phyloP scores from a whole-genome alignment of 106 monocot species.

The Dendrobium officinale region DNA sequence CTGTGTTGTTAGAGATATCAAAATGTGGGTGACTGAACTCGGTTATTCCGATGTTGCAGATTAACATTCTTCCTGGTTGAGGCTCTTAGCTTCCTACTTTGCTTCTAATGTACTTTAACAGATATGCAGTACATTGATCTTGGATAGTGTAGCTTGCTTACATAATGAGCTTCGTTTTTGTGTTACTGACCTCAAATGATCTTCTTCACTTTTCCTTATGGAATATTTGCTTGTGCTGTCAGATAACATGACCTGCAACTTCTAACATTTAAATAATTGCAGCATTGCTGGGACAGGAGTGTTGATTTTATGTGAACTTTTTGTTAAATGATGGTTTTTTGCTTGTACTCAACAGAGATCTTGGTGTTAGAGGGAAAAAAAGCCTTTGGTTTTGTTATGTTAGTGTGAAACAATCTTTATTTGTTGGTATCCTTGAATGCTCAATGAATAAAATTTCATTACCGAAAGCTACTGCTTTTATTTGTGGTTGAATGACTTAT shows the following conservation, averaged over 20 bases:
- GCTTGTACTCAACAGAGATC: too few relatives aligned
- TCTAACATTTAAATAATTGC: too few relatives aligned
- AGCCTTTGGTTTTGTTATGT: too few relatives aligned
- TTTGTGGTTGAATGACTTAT: too few relatives aligned
- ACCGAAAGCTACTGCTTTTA: too few relatives aligned
- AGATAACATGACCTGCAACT: not conserved
- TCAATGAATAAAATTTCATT: too few relatives aligned
- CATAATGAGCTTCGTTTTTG: not conserved
- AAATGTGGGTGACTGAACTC: not conserved
- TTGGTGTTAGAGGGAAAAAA: too few relatives aligned
- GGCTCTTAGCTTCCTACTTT: not conserved
- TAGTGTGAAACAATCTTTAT: too few relatives aligned
- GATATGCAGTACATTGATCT: not conserved
- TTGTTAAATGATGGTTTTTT: too few relatives aligned
- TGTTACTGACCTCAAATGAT: not conserved
- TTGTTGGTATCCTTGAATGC: too few relatives aligned
- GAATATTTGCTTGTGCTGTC: not conserved
- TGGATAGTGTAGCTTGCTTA: not conserved
- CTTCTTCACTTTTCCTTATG: not conserved
- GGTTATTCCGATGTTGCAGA: not conserved
- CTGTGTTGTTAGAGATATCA: not conserved
- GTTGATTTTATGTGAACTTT: too few relatives aligned
- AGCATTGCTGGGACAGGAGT: too few relatives aligned
- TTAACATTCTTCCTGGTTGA: not conserved
- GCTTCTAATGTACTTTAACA: not conserved